Percentiles rank a stretch among this genome's conserved stretches.
These are phyloP conservation scores for Sphenostylis stenocarpa DNA, from an alignment of 306 rosid genomes.

Conservation along the genomic window DNA sequence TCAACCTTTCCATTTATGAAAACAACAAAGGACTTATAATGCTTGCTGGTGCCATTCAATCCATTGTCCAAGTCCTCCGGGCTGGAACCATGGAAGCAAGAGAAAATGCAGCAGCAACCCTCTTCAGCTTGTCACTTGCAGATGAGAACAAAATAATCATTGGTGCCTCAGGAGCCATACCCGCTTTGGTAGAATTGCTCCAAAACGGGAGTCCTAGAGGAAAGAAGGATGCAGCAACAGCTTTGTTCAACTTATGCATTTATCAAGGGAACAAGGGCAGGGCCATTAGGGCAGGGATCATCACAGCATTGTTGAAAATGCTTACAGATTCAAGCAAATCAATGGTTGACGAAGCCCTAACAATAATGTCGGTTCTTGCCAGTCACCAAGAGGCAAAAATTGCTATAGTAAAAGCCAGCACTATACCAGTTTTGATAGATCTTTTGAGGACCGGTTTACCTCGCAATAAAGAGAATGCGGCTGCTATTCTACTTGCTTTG, in stretches of 20 bases:
- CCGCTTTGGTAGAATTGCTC: conserved; percentile 85
- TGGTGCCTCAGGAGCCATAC: conserved; percentile 93
- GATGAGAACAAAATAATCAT: conserved; percentile 95
- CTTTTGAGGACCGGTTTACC: conserved; percentile 83
- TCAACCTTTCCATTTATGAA: conserved; percentile 89
- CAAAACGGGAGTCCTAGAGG: conserved; percentile 87
- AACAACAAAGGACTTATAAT: conserved; percentile 91
- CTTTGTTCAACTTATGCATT: conserved; percentile 88
- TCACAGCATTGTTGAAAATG: conserved; percentile 74
- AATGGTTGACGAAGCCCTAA: conserved; percentile 89
- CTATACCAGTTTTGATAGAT: conserved; percentile 87
- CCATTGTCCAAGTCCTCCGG: conserved; percentile 89
- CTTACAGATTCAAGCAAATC: conserved; percentile 76
- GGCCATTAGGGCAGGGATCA: conserved; percentile 80
- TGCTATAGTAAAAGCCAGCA: conserved; percentile 79
- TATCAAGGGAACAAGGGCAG: conserved; percentile 97
- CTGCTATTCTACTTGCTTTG: conserved; percentile 86
- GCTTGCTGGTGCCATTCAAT: conserved; percentile 96
- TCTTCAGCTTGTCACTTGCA: conserved; percentile 90
- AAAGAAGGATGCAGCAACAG: conserved; percentile 94
- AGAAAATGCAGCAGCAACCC: conserved; percentile 95
- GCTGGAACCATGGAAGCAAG: conserved; percentile 92
- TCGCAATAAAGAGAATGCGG: conserved; percentile 84
- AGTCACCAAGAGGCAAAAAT: conserved; percentile 88
- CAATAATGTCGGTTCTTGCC: conserved; percentile 92